Evolutionary conservation across 495 filamentous ascomycete species (phyloP), one percentile per base, ranked within the genome.

Genomic region (Lophiostoma macrostomum): DNA sequence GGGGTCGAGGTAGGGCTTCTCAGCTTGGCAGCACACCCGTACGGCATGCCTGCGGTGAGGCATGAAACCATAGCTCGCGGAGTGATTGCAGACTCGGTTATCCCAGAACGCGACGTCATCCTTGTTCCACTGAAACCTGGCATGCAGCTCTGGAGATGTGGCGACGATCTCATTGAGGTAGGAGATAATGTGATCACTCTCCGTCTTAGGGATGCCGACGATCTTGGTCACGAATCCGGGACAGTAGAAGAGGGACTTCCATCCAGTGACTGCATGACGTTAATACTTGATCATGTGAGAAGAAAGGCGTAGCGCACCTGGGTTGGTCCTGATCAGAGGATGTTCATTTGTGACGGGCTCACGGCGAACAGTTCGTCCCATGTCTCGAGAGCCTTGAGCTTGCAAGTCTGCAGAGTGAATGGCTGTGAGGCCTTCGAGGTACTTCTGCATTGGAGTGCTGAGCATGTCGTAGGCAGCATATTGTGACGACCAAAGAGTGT

Each of bases 201-300:
- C 85, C 48, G 75, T 76, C 27, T 84, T 81, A 39, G 85, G 84
- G 14, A 91, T 66, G 0, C 88, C 87, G 18, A 86, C 73, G 50
- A 91, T 87, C 41, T 80, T 77, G 58, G 82, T 90, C 45, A 88
- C 84, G 66, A 91, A 93, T 24, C 87, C 87, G 4, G 84, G 85
- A 64, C 90, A 90, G 63, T 88, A 73, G 64, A 87, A 93, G 5
- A 93, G 73, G 18, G 84, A 84, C 65, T 89, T 91, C 74, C 86
- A 81, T 27, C 86, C 86, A 0, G 87, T 90, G 1, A 83, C 86
- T 2, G 86, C n/a, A n/a, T n/a, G n/a, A n/a, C n/a, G n/a, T n/a
- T n/a, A n/a, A n/a, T n/a, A n/a, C n/a, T n/a, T n/a, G n/a, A n/a
- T n/a, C n/a, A n/a, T n/a, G n/a, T n/a, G n/a, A n/a, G n/a, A n/a